Evolutionary conservation across 306 rosid species (phyloP).

Genomic region (Dalbergia oliveri): DNA sequence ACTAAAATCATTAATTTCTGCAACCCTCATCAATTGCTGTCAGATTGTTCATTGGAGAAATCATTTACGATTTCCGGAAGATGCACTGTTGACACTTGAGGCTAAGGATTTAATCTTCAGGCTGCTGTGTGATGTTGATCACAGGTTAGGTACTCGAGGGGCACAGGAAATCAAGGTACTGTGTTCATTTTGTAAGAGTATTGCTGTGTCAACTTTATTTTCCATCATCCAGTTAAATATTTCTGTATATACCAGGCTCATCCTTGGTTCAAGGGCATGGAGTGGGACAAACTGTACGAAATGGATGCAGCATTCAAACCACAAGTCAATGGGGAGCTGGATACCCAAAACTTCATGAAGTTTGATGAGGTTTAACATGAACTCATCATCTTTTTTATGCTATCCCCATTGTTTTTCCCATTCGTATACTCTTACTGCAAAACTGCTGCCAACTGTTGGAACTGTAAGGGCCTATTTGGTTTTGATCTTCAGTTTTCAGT

Average conservation of each 20-base stretch:
- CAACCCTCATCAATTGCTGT: constrained; percentile 45
- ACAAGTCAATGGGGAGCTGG: constrained; percentile 95
- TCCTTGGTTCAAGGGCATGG: constrained; percentile 88
- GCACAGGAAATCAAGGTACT: constrained; percentile 85
- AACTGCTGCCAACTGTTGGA: constrained; percentile 23
- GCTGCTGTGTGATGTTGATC: constrained; percentile 93
- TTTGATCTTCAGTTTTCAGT: no score
- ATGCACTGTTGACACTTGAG: constrained; percentile 77
- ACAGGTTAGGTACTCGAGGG: constrained; percentile 90
- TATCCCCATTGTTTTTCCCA: background rate
- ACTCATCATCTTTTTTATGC: constrained; percentile 31
- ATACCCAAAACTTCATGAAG: constrained; percentile 99
- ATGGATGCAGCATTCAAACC: constrained; percentile 98
- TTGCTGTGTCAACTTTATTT: constrained; percentile 32
- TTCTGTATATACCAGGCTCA: constrained; percentile 77
- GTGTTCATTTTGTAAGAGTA: constrained; percentile 39
- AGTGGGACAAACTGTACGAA: constrained; percentile 96
- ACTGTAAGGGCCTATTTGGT: no score
- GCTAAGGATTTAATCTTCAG: constrained; percentile 94
- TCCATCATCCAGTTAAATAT: constrained; percentile 34
- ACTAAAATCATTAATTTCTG: constrained; percentile 47
- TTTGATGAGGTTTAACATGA: constrained; percentile 84
- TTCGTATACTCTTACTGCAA: constrained; percentile 19
- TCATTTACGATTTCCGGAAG: constrained; percentile 92
- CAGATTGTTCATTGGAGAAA: constrained; percentile 99